Base-by-base conservation (phyloP, 352 stramenopile genomes). In the Phytophthora litchii region DNA sequence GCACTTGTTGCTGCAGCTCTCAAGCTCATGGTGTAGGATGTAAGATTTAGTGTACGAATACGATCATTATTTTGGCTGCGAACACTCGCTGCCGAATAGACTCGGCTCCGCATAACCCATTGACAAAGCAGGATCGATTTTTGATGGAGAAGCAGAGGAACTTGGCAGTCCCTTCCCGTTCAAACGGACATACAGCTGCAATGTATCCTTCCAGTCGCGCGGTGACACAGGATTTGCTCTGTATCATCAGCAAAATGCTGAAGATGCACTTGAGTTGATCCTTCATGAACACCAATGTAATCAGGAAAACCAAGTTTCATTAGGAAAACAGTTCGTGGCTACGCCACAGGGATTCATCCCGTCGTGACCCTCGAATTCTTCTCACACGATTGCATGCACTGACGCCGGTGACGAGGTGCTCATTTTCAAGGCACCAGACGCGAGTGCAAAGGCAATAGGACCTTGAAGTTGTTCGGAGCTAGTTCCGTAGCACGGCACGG, bases 31-130 rank as follows among this genome's bases (percentile, higher is more conserved):
- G 43, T 31, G 38, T 54, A 37, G 27, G 42, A 48, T 57, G 54
- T 57, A 70, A 57, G 54, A 21, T 52, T 29, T 45, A 54, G 42
- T 72, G 58, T 65, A 69, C 53, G 53, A 61, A 64, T 59, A 59
- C 64, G 47, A 60, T 60, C 64, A 67, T 64, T 67, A 48, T 62
- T 54, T 43, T 27, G 21, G 32, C 35, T 51, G 23, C 10, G 31
- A 23, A 32, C 32, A 35, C 35, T 37, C 25, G 19, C 31, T 29
- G 43, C 21, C 29, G 29, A 66, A 46, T 55, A 60, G 23, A 61
- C 40, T 41, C 16, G 36, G 27, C 42, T 51, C 21, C 27, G 37
- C 55, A 52, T 54, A 61, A 67, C 27, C 42, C 46, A 49, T 27
- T 40, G 48, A 47, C 25, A 53, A 66, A 60, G 48, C 31, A 60